Base-by-base conservation (phyloP, 768 basidiomycete genomes). In the Leccinum arenicola region DNA sequence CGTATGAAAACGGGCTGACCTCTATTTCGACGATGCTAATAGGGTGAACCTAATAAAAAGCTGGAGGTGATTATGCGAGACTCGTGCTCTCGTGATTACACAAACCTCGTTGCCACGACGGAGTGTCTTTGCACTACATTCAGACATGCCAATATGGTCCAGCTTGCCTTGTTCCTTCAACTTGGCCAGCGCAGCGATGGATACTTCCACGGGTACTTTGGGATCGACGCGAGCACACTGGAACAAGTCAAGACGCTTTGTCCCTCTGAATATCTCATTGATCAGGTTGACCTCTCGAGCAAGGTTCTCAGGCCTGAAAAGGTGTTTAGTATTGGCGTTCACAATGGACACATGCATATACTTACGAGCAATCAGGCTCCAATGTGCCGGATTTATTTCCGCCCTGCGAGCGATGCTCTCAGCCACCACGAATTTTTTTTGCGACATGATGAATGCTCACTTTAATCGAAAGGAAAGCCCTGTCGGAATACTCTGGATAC, bases 1-100 rank as follows among this genome's bases (percentile, higher is more conserved):
- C 82, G 54, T 84, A 84, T 2, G 80, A 76, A 78, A 83, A 87
- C 2, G 82, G 79, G 64, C 84, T 86, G 45, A 86, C 73, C 68
- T 90, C 89, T 54, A 89, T 86, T 68, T 90, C 87, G 8, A 85
- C 83, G 15, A 81, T 76, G 12, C 82, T 76, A 58, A 88, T 78
- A 2, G 82, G 83, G 49, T 80, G 75, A 10, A 86, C 74, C 81
- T 85, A 50, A 6, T 9, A 19, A 25, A 50, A 9, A 53, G 33
- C 1, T 38, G 5, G 17, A 17, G 29, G 8, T 9, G 36, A 61
- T 17, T 23, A 48, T 31, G 14, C 14, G 36, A 23, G 23, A 23
- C 6, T 15, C 17, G 10, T 19, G 12, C 3, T 25, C 21, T 15
- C 1, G 19, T 17, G 6, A 14, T 19, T 33, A 49, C 58, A 6